These are phyloP conservation scores for Colletotrichum cuscutae DNA, from an alignment of 2,329 filamentous ascomycete genomes.

Conservation along the genomic window DNA sequence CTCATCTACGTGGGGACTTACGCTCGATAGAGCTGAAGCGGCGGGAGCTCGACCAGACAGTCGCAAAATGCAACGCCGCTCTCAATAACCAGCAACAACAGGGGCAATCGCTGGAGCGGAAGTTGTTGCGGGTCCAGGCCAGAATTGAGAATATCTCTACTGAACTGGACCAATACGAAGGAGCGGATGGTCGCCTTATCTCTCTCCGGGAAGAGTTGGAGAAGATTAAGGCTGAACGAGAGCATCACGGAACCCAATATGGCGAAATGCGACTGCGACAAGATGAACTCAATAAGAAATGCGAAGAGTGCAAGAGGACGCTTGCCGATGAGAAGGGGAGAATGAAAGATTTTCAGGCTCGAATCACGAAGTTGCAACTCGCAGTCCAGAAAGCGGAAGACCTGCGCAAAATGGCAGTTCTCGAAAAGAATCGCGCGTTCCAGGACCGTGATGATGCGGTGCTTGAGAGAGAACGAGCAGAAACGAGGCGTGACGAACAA, in stretches of 20 bases:
- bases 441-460: conserved; percentile 61
- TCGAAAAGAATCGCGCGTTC: conserved; percentile 71
- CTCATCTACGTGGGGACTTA: conserved; percentile 66
- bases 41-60: conserved; percentile 56
- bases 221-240: conserved; percentile 56
- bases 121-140: conserved; percentile 70
- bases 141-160: conserved; percentile 62
- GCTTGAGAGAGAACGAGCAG: conserved; percentile 54
- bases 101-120: conserved; percentile 57
- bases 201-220: conserved; percentile 67
- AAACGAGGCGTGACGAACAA: conserved; percentile 59
- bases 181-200: conserved; percentile 74
- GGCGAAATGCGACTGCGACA: conserved; percentile 62
- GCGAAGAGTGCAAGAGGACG: conserved; percentile 52
- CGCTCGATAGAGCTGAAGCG: conserved; percentile 60
- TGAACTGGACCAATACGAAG: conserved; percentile 73
- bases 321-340: conserved; percentile 49
- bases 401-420: conserved; percentile 63
- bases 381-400: conserved; percentile 61
- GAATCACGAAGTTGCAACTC: conserved; percentile 63
- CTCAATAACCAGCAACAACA: conserved; percentile 54
- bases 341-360: conserved; percentile 42
- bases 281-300: conserved; percentile 55
- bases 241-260: conserved; percentile 65
- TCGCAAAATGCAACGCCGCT: conserved; percentile 58